phyloP scores from a whole-genome alignment of 495 filamentous ascomycete species.

The Penicillium lividum region DNA sequence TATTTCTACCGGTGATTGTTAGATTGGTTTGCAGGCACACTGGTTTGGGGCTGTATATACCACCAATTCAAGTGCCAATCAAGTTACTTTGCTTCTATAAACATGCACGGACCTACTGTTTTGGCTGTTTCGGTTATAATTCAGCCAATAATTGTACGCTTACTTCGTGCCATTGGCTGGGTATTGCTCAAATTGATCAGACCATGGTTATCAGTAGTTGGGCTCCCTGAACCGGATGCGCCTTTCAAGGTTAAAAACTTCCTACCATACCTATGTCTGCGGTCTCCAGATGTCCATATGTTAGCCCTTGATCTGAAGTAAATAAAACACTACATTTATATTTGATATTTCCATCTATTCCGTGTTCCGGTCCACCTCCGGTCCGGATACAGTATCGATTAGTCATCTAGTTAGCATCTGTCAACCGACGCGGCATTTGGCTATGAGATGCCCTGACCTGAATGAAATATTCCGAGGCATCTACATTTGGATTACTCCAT shows the following conservation, averaged over 20 bases:
- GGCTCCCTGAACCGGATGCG: background rate
- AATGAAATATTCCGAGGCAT: background rate
- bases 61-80: conserved; percentile 40
- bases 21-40: conserved; percentile 30
- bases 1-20: conserved; percentile 42
- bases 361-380: conserved; percentile 4
- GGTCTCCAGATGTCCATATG: too few species aligned
- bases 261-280: background rate
- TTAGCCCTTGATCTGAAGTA: too few species aligned
- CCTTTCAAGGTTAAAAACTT: background rate
- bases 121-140: background rate
- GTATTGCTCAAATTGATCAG: background rate
- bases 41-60: conserved; percentile 51
- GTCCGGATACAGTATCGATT: conserved; percentile 4
- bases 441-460: background rate
- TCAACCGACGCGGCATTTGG: background rate
- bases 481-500: background rate
- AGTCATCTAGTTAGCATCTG: background rate
- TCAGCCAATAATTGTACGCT: background rate
- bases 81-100: background rate
- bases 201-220: background rate
- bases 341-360: background rate
- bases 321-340: conserved; percentile 9
- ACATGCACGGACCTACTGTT: background rate
- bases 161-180: background rate